These are phyloP conservation scores for Elsinoe perseae DNA, from an alignment of 2,329 filamentous ascomycete genomes.

Conservation along the genomic window DNA sequence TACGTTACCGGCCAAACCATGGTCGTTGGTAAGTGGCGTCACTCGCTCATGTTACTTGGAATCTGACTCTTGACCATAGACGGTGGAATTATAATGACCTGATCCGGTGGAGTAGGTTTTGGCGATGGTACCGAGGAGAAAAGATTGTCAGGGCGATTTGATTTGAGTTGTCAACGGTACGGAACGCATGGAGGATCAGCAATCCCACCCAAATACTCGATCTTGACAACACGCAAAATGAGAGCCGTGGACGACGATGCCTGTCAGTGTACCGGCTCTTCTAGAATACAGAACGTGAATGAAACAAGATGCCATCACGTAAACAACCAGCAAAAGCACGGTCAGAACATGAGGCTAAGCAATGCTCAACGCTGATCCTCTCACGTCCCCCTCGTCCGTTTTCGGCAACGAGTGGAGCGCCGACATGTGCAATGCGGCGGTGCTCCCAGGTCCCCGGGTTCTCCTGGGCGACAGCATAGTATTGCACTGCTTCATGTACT, in stretches of 20 bases:
- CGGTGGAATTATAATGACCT: slow-evolving; percentile 30
- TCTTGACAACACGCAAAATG: background rate
- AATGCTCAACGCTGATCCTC: background rate
- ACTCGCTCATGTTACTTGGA: background rate
- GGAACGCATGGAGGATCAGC: slow-evolving; percentile 10
- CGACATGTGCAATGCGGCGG: slow-evolving; percentile 5
- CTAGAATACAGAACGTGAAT: background rate
- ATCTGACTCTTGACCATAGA: slow-evolving; percentile 17
- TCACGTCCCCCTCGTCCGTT: background rate
- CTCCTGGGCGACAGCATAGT: background rate
- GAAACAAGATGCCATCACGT: slow-evolving; percentile 2
- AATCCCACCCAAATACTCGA: background rate
- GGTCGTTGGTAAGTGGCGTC: slow-evolving; percentile 35
- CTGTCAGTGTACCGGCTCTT: background rate
- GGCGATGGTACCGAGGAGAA: slow-evolving; percentile 8
- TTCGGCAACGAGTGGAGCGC: background rate
- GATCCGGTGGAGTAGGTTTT: slow-evolving; percentile 16
- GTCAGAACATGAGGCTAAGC: slow-evolving; percentile 4
- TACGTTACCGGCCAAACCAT: slow-evolving; percentile 61
- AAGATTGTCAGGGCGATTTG: background rate
- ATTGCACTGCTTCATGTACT: background rate
- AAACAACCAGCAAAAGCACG: slow-evolving; percentile 1
- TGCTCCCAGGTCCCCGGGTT: slow-evolving; percentile 3
- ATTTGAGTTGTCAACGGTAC: slow-evolving; percentile 7
- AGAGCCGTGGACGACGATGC: background rate